Evolutionary conservation across 1,284 basidiomycete species (phyloP), one percentile per base, ranked within the genome.

Genomic region (Puccinia polysora): DNA sequence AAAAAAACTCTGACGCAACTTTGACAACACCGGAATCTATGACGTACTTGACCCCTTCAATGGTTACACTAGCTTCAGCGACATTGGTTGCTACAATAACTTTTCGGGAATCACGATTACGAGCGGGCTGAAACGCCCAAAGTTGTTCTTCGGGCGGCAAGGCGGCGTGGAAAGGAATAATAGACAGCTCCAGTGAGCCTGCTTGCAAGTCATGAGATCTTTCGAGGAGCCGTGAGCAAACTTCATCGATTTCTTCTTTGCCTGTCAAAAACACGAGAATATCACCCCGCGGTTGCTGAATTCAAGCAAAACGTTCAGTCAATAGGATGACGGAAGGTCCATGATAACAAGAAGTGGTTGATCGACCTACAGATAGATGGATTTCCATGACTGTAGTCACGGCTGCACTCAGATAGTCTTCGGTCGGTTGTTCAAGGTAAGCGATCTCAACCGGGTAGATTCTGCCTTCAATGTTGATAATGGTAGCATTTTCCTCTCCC

Each of bases 11-110:
- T 32, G 32, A 74, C 83, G 47, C 38, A 75, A 90, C 90, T 85
- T 98, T 98, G 75, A 95, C 93, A 77, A 93, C 91, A 2, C 95
- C 96, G 69, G 86, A 88, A 78, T 99, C 95, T 4, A 98, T 84
- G n/a, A 99, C 94, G 78, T 88, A 97, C 76, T 88, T 88, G 75
- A 98, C 88, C 0, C 92, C 92, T 60, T 97, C 91, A 73, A 98
- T 96, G 0, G 95, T 98, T 15, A 98, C 89, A 80, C 91, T 94
- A 23, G 95, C 89, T 82, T 98, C 96, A 18, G 96, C 95, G 63
- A 97, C 94, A 78, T 98, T 98, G 0, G 96, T 98, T 0, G 91
- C 85, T 30, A 97, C 85, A 62, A 99, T 87, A 63, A 96, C 87
- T 80, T 98, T 99, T 67, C 96, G 85, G 2, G 84, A 86, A 58